Conservation (phyloP, 176 grass and related monocot genomes). For the Hsuehochloa calcarea region DNA sequence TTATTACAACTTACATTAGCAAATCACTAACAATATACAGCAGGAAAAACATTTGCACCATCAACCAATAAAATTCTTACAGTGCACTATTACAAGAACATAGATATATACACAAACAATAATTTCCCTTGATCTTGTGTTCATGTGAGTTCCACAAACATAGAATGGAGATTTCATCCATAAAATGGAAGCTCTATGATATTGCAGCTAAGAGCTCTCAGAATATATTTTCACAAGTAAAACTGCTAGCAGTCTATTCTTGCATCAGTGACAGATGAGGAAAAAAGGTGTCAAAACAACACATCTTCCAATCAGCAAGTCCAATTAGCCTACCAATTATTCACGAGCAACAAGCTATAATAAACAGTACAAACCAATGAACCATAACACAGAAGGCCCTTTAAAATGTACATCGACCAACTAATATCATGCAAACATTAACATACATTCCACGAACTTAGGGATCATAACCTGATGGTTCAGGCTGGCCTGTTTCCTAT, state of each 20-base stretch:
- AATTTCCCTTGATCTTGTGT: not conserved
- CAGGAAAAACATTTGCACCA: not conserved
- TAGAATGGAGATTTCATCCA: not conserved
- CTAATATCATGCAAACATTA: not conserved
- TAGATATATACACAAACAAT: not conserved
- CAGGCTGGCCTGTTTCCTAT: not conserved
- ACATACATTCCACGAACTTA: not conserved
- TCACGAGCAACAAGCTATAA: not conserved
- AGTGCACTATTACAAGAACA: not conserved
- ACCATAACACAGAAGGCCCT: not conserved
- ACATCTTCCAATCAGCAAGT: not conserved
- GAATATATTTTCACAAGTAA: not conserved
- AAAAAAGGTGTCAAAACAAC: not conserved
- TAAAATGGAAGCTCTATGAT: not conserved
- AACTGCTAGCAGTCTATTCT: not conserved
- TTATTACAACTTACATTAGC: not conserved
- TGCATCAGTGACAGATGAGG: not conserved
- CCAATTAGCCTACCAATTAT: not conserved
- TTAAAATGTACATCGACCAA: not conserved
- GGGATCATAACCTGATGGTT: not conserved
- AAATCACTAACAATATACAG: not conserved
- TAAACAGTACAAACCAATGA: not conserved
- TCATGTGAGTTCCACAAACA: not conserved
- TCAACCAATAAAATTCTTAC: not conserved
- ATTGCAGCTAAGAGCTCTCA: not conserved